Conservation (phyloP, 2,329 filamentous ascomycete genomes). For the Trichoderma sp. region DNA sequence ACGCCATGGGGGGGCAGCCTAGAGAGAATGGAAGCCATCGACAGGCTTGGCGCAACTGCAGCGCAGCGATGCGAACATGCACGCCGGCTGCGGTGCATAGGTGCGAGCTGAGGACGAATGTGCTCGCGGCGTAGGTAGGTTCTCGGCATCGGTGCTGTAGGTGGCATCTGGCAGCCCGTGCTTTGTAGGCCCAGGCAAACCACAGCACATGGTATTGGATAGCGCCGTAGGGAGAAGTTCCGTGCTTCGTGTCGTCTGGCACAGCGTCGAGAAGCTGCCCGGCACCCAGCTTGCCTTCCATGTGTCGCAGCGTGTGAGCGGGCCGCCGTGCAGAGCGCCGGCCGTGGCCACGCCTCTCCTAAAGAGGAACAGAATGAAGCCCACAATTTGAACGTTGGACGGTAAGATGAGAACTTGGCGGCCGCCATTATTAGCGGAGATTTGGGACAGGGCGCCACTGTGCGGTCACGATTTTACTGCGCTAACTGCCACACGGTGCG, state of each 20-base stretch:
- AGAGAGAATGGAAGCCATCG: background rate
- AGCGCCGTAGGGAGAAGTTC: background rate
- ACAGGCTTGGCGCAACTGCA: slow-evolving; percentile 12
- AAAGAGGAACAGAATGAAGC: slow-evolving; percentile 29
- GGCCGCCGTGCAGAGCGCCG: slow-evolving; percentile 30
- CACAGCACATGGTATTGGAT: background rate
- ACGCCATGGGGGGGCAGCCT: slow-evolving; percentile 25
- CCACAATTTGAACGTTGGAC: slow-evolving; percentile 23
- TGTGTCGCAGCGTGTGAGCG: slow-evolving; percentile 29
- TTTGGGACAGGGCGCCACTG: slow-evolving; percentile 28
- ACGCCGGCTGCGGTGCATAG: background rate
- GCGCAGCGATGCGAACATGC: slow-evolving; percentile 2
- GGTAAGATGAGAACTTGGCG: slow-evolving; percentile 30
- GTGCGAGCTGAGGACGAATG: background rate
- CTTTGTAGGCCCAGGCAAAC: background rate
- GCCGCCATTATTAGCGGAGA: slow-evolving; percentile 30
- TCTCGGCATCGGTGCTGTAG: slow-evolving; percentile 6
- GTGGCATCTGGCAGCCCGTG: slow-evolving; percentile 3
- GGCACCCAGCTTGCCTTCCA: slow-evolving; percentile 3
- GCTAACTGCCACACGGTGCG: slow-evolving; percentile 21
- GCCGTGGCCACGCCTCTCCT: slow-evolving; percentile 25
- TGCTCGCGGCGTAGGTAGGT: background rate
- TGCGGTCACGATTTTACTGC: slow-evolving; percentile 14
- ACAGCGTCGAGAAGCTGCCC: slow-evolving; percentile 6
- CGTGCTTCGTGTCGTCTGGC: background rate